Evolutionary conservation across 805 yeast genomes (phyloP), one percentile per base, ranked within the genome.

Genomic region (Teunomyces cretensis): DNA sequence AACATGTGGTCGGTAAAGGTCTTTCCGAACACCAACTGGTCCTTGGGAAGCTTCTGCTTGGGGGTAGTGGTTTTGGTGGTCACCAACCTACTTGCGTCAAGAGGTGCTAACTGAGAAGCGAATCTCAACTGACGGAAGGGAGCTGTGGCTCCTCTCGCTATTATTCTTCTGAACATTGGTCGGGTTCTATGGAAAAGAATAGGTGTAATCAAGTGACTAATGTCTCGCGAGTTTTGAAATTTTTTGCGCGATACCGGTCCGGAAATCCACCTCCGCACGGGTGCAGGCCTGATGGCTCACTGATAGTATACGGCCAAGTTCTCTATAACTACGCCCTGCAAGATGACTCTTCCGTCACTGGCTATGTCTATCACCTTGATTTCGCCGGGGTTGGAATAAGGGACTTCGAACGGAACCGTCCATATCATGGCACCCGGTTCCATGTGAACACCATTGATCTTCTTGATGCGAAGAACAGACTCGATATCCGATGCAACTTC

Each of bases 1-100:
- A 92, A 73, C 88, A 92, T 92, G 64, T 92, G 98, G 62, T 81
- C 86, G 43, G 97, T 86, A 76, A 91, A 90, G 3, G 70, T 56
- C 50, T 69, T 67, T 30, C 77, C 77, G 49, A 72, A 72, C 16
- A 64, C 67, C 56, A 72, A 67, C 44, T 69, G 57, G 26, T 69
- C 72, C 38, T 69, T 68, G 5, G 75, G 68, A 31, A 67, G 54
- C 49, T 62, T 66, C 3, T 52, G 54, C 49, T 62, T 63, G 2
- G 76, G 76, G 2, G 62, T 55, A 22, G 65, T 57, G 45, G 75
- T 70, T 48, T 65, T 68, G 32, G 58, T 58, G 45, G 72, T 64
- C 35, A 60, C 54, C 47, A 70, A 57, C 49, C 66, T 68, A 38
- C 66, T 55, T 5, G 76, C 64, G 51, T 72, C 75, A 51, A 72